phyloP scores from a whole-genome alignment of 345 rosid species.

The Murraya paniculata region DNA sequence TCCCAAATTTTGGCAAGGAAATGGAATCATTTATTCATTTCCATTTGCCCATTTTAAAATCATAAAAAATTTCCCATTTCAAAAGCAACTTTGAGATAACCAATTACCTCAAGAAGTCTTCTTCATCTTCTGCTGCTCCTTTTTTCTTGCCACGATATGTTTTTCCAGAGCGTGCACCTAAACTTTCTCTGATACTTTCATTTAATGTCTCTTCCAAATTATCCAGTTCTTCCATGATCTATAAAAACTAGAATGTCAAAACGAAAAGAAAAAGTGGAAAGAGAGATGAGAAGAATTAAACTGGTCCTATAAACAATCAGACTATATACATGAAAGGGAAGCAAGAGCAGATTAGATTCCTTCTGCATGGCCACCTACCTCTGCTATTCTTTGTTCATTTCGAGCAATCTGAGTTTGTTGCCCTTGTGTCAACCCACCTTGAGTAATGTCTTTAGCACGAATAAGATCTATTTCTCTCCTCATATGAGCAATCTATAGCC shows the following conservation, averaged over 20 bases:
- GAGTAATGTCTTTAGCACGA: constrained; percentile 90
- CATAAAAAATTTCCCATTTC: constrained; percentile 6
- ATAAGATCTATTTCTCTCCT: constrained; percentile 93
- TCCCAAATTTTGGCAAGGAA: not conserved
- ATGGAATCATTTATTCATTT: not conserved
- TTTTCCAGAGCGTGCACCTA: constrained; percentile 74
- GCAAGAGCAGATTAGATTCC: not conserved
- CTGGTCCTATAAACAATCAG: not conserved
- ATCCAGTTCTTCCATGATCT: constrained; percentile 95
- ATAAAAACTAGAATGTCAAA: constrained; percentile 13
- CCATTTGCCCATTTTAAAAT: not conserved
- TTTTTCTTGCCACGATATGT: constrained; percentile 47
- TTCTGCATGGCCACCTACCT: constrained; percentile 40
- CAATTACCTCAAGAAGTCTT: constrained; percentile 58
- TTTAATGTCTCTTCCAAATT: constrained; percentile 93
- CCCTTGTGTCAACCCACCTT: constrained; percentile 97
- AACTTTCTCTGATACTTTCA: constrained; percentile 90
- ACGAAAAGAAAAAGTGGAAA: not conserved
- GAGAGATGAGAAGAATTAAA: not conserved
- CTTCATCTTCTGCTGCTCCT: constrained; percentile 63
- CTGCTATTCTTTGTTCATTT: constrained; percentile 83
- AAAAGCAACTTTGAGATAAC: constrained; percentile 5
- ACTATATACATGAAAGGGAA: not conserved
- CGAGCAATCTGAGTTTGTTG: constrained; percentile 99
- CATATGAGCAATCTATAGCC: constrained; percentile 82